phyloP scores from a whole-genome alignment of 805 yeast genomes.

The Cyberlindnera euphorbiiphila region DNA sequence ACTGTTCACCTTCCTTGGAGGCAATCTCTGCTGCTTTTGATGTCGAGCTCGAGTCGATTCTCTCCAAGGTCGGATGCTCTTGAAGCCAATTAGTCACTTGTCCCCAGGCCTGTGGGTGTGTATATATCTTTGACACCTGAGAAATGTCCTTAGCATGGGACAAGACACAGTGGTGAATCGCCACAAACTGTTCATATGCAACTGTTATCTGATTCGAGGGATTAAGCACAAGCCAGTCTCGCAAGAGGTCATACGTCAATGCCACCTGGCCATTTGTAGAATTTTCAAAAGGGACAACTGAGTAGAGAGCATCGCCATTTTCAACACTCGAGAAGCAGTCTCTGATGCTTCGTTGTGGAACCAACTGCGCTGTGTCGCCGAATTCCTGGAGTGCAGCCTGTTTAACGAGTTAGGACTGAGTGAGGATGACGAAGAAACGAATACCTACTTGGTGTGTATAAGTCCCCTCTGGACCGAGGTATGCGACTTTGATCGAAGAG shows the following conservation, averaged over 20 bases:
- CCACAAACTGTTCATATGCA: constrained; percentile 76
- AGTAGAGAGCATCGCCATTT: constrained; percentile 49
- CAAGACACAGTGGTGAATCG: constrained; percentile 75
- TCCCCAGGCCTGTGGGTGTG: constrained; percentile 99
- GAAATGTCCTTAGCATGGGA: constrained; percentile 41
- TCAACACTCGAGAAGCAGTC: constrained; percentile 59
- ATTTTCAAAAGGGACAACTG: constrained; percentile 89
- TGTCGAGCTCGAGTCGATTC: constrained; percentile 72
- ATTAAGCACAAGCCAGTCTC: constrained; percentile 54
- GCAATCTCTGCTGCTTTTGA: constrained; percentile 79
- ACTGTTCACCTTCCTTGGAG: constrained; percentile 34
- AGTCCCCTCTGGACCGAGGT: constrained; percentile 88
- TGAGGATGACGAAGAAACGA: not conserved
- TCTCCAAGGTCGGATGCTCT: constrained; percentile 34
- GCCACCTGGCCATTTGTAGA: constrained; percentile 94
- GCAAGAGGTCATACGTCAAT: constrained; percentile 73
- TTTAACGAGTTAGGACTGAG: not conserved
- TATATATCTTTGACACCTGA: constrained; percentile 57
- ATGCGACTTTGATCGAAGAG: constrained; percentile 58
- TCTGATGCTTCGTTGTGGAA: constrained; percentile 30
- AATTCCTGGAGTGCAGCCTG: constrained; percentile 62
- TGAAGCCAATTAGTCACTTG: constrained; percentile 65
- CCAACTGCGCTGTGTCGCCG: constrained; percentile 25
- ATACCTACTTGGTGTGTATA: constrained; percentile 76
- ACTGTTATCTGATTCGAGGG: constrained; percentile 29